A percentile compares a stretch with the other conserved stretches of the same genome.
phyloP scores from a whole-genome alignment of 257 asterid species.

The Cordia subcordata region DNA sequence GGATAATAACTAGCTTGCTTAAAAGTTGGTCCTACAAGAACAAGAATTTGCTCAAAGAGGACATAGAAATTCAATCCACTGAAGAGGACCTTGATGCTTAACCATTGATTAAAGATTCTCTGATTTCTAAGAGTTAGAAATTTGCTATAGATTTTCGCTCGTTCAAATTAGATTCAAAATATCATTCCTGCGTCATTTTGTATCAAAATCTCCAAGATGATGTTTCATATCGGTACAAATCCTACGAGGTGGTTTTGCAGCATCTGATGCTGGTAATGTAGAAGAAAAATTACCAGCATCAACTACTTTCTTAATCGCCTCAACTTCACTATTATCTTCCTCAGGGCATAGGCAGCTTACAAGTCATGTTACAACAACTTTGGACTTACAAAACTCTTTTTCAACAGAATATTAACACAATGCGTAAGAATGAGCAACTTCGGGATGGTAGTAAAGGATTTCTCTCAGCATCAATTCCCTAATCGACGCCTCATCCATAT shows the following conservation, averaged over 20 bases:
- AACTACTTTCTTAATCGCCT: no score
- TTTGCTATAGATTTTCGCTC: constrained; percentile 25
- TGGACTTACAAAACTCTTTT: no score
- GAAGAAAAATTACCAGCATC: no score
- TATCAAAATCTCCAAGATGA: constrained; percentile 10
- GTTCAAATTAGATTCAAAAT: constrained; percentile 22
- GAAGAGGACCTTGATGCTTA: constrained; percentile 71
- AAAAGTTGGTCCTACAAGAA: constrained; percentile 47
- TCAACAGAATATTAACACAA: no score
- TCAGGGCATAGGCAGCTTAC: no score
- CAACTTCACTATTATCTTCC: no score
- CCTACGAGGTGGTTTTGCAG: no score
- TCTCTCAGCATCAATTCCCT: constrained; percentile 15
- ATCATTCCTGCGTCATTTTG: constrained; percentile 35
- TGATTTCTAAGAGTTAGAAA: constrained; percentile 57
- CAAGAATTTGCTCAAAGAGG: constrained; percentile 91
- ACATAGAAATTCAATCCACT: constrained; percentile 60
- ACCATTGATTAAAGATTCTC: constrained; percentile 63
- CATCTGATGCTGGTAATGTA: no score
- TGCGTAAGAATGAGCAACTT: no score
- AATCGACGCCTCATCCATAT: background rate
- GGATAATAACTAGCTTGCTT: constrained; percentile 33
- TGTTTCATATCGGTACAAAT: no score
- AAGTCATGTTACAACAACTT: no score
- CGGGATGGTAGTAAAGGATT: constrained; percentile 6